These are phyloP conservation scores for Fusarium nematophilum DNA, from an alignment of 2,329 filamentous ascomycete species.

Conservation along the genomic window DNA sequence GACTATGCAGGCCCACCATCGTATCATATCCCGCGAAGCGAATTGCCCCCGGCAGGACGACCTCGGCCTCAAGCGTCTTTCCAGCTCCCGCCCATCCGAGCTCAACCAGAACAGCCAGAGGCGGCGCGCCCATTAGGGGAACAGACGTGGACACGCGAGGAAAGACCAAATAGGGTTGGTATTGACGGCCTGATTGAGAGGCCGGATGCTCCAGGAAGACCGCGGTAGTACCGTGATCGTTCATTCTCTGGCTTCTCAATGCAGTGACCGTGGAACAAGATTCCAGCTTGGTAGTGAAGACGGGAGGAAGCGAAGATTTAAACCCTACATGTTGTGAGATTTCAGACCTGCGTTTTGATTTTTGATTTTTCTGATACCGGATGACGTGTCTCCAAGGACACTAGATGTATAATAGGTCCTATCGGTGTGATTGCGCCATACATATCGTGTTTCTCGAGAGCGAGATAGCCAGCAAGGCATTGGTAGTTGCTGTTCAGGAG, in stretches of 20 bases:
- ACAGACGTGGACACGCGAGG: slow-evolving; percentile 57
- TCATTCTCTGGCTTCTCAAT: slow-evolving; percentile 16
- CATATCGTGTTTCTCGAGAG: slow-evolving; percentile 20
- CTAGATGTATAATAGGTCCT: slow-evolving; percentile 24
- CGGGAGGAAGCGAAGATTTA: neutral
- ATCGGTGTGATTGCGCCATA: slow-evolving; percentile 11
- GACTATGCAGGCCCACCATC: slow-evolving; percentile 60
- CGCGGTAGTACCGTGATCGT: slow-evolving; percentile 36
- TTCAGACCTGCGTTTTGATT: slow-evolving; percentile 10
- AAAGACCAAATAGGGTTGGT: slow-evolving; percentile 66
- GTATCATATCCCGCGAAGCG: slow-evolving; percentile 66
- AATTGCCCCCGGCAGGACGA: slow-evolving; percentile 53
- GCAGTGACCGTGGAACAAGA: slow-evolving; percentile 37
- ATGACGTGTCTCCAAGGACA: slow-evolving; percentile 7
- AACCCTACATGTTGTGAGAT: slow-evolving; percentile 3
- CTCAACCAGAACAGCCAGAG: slow-evolving; percentile 47
- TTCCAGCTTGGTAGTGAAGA: neutral
- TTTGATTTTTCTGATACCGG: slow-evolving; percentile 15
- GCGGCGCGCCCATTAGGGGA: slow-evolving; percentile 21
- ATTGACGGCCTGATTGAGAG: slow-evolving; percentile 72
- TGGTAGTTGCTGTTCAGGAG: slow-evolving; percentile 16
- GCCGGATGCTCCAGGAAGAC: slow-evolving; percentile 54
- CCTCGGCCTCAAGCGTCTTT: slow-evolving; percentile 51
- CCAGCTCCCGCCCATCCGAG: slow-evolving; percentile 62
- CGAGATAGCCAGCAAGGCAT: slow-evolving; percentile 7